Evolutionary conservation across 768 basidiomycete genomes (phyloP).

Genomic region (Coprinellus micaceus): DNA sequence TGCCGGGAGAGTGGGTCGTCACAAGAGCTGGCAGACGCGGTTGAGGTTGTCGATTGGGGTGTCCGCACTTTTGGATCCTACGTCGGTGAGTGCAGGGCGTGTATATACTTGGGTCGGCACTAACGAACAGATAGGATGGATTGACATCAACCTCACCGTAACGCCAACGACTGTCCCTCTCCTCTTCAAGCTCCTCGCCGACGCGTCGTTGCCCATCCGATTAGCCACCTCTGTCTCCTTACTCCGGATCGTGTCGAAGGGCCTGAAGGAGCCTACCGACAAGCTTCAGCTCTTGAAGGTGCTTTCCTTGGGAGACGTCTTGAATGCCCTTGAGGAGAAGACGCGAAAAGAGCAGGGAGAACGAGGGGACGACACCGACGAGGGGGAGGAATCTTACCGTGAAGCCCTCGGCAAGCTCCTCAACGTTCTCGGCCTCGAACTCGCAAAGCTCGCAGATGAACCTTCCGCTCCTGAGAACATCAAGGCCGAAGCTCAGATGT

Average conservation of each 20-base stretch:
- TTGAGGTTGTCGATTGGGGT: constrained; percentile 90
- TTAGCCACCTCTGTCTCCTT: constrained; percentile 79
- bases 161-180: constrained; percentile 85
- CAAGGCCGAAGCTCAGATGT: constrained; percentile 56
- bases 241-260: constrained; percentile 83
- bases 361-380: constrained; percentile 70
- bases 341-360: constrained; percentile 64
- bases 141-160: constrained; percentile 94
- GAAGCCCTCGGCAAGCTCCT: constrained; percentile 84
- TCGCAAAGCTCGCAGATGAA: constrained; percentile 84
- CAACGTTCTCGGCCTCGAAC: constrained; percentile 76
- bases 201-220: constrained; percentile 74
- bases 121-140: constrained; percentile 67
- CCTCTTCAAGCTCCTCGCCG: constrained; percentile 78
- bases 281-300: constrained; percentile 89
- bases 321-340: constrained; percentile 77
- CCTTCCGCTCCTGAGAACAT: constrained; percentile 49
- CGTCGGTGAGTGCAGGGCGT: constrained; percentile 66
- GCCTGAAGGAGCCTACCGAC: constrained; percentile 85
- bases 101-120: not conserved
- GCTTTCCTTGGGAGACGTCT: constrained; percentile 76
- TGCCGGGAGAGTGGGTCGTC: constrained; percentile 30
- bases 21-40: constrained; percentile 49
- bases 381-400: constrained; percentile 85
- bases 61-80: constrained; percentile 90